Evolutionary conservation across 2,329 filamentous ascomycete species (phyloP).

Genomic region (Thelonectria blattea): DNA sequence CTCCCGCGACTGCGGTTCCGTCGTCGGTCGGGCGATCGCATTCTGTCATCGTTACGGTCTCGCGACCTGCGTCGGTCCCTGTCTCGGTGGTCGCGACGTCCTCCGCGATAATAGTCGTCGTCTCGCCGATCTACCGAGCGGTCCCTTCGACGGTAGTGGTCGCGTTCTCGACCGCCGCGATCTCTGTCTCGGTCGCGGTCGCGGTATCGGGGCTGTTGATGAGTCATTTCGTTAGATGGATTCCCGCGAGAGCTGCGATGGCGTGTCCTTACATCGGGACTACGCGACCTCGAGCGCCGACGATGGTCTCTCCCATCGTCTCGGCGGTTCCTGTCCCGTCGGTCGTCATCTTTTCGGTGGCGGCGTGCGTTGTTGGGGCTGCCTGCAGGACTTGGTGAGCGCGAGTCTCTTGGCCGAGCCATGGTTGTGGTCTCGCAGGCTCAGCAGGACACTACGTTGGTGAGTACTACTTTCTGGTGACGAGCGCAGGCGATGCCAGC

Average conservation of each 20-base stretch:
- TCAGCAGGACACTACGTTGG: constrained; percentile 49
- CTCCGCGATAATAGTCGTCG: constrained; percentile 67
- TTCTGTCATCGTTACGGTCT: constrained; percentile 63
- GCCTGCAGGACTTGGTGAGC: constrained; percentile 95
- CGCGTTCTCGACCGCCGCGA: constrained; percentile 56
- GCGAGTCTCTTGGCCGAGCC: constrained; percentile 71
- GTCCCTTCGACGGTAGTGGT: constrained; percentile 69
- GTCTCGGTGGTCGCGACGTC: constrained; percentile 60
- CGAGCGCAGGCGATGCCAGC: constrained; percentile 32
- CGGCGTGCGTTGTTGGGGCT: constrained; percentile 78
- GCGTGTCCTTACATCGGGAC: constrained; percentile 62
- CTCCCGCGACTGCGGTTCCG: constrained; percentile 69
- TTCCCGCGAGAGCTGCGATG: constrained; percentile 30
- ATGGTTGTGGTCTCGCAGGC: constrained; percentile 54
- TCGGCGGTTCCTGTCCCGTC: constrained; percentile 60
- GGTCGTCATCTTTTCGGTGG: constrained; percentile 66
- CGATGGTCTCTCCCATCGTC: constrained; percentile 58
- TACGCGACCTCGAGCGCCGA: constrained; percentile 66
- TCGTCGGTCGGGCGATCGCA: constrained; percentile 64
- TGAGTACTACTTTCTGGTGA: constrained; percentile 47
- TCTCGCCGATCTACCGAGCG: constrained; percentile 72
- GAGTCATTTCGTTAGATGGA: constrained; percentile 47
- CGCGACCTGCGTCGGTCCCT: constrained; percentile 70
- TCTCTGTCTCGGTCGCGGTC: constrained; percentile 62
- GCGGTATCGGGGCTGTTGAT: constrained; percentile 62